Conservation (phyloP, 768 basidiomycete genomes). For the Harrya chromipes region DNA sequence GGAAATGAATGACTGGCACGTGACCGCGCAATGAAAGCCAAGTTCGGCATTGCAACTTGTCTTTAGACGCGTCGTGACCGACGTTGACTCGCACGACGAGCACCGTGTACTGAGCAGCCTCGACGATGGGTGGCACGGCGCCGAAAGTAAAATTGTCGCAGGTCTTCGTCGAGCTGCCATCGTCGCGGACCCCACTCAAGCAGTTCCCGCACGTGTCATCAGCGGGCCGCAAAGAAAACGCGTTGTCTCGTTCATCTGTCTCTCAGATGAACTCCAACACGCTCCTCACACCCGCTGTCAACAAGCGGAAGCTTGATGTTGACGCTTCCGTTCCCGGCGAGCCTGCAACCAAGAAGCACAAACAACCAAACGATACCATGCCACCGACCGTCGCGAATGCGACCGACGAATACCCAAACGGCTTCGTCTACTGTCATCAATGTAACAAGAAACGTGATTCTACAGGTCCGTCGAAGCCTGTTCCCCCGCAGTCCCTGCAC, state of each 20-base stretch:
- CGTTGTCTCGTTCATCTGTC: conserved; percentile 36
- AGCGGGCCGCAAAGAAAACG: conserved; percentile 45
- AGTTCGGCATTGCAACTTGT: neutral
- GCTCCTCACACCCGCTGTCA: conserved; percentile 27
- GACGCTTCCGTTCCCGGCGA: conserved; percentile 14
- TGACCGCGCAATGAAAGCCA: conserved; percentile 29
- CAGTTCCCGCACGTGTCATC: conserved; percentile 27
- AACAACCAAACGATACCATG: conserved; percentile 28
- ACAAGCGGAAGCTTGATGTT: conserved; percentile 51
- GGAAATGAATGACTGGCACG: conserved; percentile 15
- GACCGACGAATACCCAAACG: conserved; percentile 35
- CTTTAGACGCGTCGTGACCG: conserved; percentile 21
- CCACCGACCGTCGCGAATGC: conserved; percentile 16
- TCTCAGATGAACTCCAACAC: conserved; percentile 31
- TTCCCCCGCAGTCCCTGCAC: neutral
- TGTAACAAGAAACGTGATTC: conserved; percentile 61
- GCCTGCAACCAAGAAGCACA: conserved; percentile 20
- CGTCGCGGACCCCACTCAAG: conserved; percentile 24
- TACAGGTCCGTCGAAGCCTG: conserved; percentile 37
- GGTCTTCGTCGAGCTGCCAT: conserved; percentile 60
- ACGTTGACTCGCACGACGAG: conserved; percentile 20
- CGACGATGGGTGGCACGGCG: conserved; percentile 20
- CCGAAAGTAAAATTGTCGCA: conserved; percentile 35
- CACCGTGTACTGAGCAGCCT: neutral
- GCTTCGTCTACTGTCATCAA: conserved; percentile 64